phyloP scores from a whole-genome alignment of 345 rosid species.

The Streptanthus diversifolius region DNA sequence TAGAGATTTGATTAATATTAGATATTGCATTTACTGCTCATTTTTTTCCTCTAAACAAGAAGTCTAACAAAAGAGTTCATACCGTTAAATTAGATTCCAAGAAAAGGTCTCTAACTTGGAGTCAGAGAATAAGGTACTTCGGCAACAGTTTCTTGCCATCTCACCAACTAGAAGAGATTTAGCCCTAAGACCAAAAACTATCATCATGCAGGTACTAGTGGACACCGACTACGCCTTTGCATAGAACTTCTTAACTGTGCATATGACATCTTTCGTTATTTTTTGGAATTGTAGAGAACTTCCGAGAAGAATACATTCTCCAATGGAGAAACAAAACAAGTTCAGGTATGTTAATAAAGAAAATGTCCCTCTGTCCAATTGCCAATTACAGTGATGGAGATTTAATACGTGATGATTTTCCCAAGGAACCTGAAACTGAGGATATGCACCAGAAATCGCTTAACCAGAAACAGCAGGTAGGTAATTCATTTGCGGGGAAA shows the following conservation, averaged over 20 bases:
- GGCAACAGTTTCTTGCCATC: constrained; percentile 78
- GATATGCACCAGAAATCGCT: constrained; percentile 84
- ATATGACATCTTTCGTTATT: constrained; percentile 15
- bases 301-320: constrained; percentile 53
- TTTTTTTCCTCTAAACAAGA: not conserved
- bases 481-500: not conserved
- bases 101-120: constrained; percentile 82
- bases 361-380: constrained; percentile 3
- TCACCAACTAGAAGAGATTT: constrained; percentile 71
- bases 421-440: constrained; percentile 66
- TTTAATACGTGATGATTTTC: constrained; percentile 16
- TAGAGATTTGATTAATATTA: not conserved
- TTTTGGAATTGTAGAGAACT: constrained; percentile 62
- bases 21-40: not conserved
- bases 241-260: constrained; percentile 2
- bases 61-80: not conserved
- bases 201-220: constrained; percentile 59
- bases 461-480: constrained; percentile 91
- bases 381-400: constrained; percentile 36
- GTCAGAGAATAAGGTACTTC: constrained; percentile 89
- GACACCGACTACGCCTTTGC: constrained; percentile 12
- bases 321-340: constrained; percentile 64
- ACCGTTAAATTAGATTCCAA: constrained; percentile 30
- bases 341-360: constrained; percentile 36
- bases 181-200: constrained; percentile 55